Percentiles rank a stretch among this genome's conserved stretches.
These are phyloP conservation scores for Asterionellopsis glacialis DNA, from an alignment of 108 stramenopile genomes.

Conservation along the genomic window DNA sequence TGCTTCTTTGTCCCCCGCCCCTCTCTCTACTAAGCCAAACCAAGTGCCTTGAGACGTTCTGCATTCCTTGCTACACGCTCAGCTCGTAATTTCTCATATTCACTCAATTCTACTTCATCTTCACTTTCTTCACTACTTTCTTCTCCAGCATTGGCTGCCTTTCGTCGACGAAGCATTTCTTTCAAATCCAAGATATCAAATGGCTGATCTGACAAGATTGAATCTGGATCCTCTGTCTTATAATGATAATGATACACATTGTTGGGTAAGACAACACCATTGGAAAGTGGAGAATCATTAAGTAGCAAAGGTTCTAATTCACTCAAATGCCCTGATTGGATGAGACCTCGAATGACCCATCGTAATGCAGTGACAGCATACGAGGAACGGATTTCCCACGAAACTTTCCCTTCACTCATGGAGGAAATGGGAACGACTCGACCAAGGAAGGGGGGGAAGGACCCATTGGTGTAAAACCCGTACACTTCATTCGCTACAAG, in stretches of 20 bases:
- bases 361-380: conserved; percentile 69
- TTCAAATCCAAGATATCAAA: conserved; percentile 65
- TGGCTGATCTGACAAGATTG: conserved; percentile 16
- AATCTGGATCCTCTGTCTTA: conserved; percentile 1
- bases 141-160: conserved; percentile 18
- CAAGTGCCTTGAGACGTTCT: conserved; percentile 74
- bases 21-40: conserved; percentile 68
- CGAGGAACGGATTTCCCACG: conserved; percentile 77
- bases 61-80: conserved; percentile 81
- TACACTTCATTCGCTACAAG: conserved; percentile 11
- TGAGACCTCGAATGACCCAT: conserved; percentile 79
- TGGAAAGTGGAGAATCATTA: conserved; percentile 30
- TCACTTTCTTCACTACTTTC: conserved; percentile 34
- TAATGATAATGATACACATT: conserved; percentile 48
- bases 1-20: no score
- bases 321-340: conserved; percentile 68
- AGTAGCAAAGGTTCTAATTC: conserved; percentile 43
- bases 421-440: conserved; percentile 41
- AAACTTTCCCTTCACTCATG: conserved; percentile 21
- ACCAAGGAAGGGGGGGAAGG: conserved; percentile 84
- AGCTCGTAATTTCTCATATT: conserved; percentile 81
- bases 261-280: conserved; percentile 49
- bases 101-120: conserved; percentile 79
- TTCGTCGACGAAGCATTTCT: conserved; percentile 51
- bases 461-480: conserved; percentile 46